A percentile compares a stretch with the other conserved stretches of the same genome.
phyloP scores from a whole-genome alignment of 1,139 yeast genomes.

The Candida anutae region DNA sequence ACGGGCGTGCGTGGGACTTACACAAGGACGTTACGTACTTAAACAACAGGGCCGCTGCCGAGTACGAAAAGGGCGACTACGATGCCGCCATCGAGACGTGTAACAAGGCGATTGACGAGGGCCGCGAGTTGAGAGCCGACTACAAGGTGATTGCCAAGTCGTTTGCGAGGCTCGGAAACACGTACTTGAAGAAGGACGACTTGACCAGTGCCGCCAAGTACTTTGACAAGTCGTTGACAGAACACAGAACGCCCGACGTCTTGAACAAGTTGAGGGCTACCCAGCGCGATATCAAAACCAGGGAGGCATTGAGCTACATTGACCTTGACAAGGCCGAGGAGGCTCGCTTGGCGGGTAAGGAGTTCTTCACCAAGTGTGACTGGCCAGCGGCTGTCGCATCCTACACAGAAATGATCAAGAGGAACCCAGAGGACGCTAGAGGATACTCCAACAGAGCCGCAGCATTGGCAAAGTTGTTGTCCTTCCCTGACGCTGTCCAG shows the following conservation, averaged over 20 bases:
- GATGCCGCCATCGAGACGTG: slow-evolving; percentile 80
- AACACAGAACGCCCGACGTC: slow-evolving; percentile 94
- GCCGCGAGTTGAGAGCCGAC: slow-evolving; percentile 86
- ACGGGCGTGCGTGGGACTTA: slow-evolving; percentile 80
- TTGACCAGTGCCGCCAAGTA: slow-evolving; percentile 64
- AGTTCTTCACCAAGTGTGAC: slow-evolving; percentile 79
- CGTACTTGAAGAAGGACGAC: slow-evolving; percentile 70
- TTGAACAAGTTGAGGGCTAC: slow-evolving; percentile 80
- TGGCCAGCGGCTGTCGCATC: slow-evolving; percentile 97
- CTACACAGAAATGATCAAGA: slow-evolving; percentile 89
- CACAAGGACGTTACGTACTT: slow-evolving; percentile 84
- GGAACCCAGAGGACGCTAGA: slow-evolving; percentile 94
- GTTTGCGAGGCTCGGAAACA: slow-evolving; percentile 83
- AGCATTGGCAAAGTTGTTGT: slow-evolving; percentile 85
- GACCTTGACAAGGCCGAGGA: slow-evolving; percentile 92
- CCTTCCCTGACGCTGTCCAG: slow-evolving; percentile 92
- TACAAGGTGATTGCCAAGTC: slow-evolving; percentile 90
- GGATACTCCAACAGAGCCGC: slow-evolving; percentile 99
- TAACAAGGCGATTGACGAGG: slow-evolving; percentile 75
- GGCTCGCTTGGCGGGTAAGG: slow-evolving; percentile 91
- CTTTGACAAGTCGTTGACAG: slow-evolving; percentile 90
- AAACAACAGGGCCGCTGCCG: slow-evolving; percentile 97
- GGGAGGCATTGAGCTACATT: slow-evolving; percentile 71
- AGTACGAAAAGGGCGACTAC: slow-evolving; percentile 89
- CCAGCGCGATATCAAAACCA: slow-evolving; percentile 75